A percentile compares a stretch with the other conserved stretches of the same genome.
Evolutionary conservation across 768 basidiomycete species (phyloP).

Genomic region (Cystofilobasidium ferigula): DNA sequence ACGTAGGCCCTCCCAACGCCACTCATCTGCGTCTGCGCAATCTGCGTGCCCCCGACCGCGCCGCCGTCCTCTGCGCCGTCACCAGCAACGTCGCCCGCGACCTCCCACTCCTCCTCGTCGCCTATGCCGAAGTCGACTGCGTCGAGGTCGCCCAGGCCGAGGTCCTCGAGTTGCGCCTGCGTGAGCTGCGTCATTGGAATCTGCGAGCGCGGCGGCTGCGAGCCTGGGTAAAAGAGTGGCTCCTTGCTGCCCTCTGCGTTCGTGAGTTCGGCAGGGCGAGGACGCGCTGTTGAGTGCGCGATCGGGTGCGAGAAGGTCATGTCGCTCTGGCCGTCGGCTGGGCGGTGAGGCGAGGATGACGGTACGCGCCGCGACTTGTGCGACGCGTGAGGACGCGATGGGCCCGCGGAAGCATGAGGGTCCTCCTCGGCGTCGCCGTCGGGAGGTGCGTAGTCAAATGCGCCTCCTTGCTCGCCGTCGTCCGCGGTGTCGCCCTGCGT

Average conservation of each 20-base stretch:
- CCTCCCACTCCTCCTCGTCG: conserved; percentile 1
- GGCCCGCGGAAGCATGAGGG: too few species aligned
- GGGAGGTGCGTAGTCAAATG: too few species aligned
- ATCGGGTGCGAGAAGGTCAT: background rate
- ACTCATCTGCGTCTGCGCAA: background rate
- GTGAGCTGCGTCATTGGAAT: background rate
- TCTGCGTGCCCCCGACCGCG: background rate
- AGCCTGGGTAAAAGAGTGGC: conserved; percentile 4
- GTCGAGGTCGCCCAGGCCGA: background rate
- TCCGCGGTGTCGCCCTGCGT: too few species aligned
- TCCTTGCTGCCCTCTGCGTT: too few species aligned
- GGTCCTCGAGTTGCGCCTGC: background rate
- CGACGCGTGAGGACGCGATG: too few species aligned
- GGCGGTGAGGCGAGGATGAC: background rate
- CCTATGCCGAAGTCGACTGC: background rate
- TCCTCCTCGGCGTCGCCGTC: too few species aligned
- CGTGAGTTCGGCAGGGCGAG: background rate
- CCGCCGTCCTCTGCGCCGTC: background rate
- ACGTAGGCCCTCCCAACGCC: background rate
- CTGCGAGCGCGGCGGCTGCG: background rate
- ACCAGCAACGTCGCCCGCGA: background rate
- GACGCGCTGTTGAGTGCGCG: background rate
- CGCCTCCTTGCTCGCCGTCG: too few species aligned
- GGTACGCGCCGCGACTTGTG: background rate
- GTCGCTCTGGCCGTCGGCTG: background rate